Evolutionary conservation across 1,284 basidiomycete species (phyloP), one percentile per base, ranked within the genome.

Genomic region (Anthracocystis setariae): DNA sequence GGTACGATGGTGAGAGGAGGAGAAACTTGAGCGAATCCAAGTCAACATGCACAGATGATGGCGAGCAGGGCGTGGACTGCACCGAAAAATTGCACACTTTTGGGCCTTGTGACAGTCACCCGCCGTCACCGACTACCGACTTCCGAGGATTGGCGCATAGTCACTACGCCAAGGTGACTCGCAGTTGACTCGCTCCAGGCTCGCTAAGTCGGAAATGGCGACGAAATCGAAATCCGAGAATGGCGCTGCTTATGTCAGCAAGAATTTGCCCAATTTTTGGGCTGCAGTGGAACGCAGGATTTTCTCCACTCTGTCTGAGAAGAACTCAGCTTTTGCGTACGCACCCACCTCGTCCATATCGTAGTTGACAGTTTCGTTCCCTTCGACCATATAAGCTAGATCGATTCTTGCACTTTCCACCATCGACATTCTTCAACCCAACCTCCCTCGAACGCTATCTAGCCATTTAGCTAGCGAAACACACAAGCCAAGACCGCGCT

Each of bases 181-280:
- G 44, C 38, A 24, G 2, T 63, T 44, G 61, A 64, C 45, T 56
- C 44, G 3, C 3, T 4, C 39, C 39, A 8, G 18, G 21, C n/a
- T 10, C 8, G 3, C 3, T 8, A 42, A 21, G 8, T 42, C 39
- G n/a, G 18, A 4, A 20, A 42, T 42, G 21, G 18, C 5, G 3
- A n/a, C 33, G 3, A 21, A 44, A 42, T 45, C 48, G 60, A 60
- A 21, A 42, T 50, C 43, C 50, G 62, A 45, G 5, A 17, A 25
- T 12, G 3, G 25, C n/a, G n/a, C n/a, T 29, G 73, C 52, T 72
- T 62, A 69, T n/a, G 50, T 74, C 53, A 73, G 52, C 64, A 60
- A 60, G 48, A 57, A 56, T 50, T 66, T 59, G 18, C 46, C 32
- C 7, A 17, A 18, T 43, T 23, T 15, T n/a, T 13, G 23, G n/a